Percentiles rank a stretch among this genome's conserved stretches.
phyloP scores from a whole-genome alignment of 257 asterid species.

The Anisodus acutangulus region DNA sequence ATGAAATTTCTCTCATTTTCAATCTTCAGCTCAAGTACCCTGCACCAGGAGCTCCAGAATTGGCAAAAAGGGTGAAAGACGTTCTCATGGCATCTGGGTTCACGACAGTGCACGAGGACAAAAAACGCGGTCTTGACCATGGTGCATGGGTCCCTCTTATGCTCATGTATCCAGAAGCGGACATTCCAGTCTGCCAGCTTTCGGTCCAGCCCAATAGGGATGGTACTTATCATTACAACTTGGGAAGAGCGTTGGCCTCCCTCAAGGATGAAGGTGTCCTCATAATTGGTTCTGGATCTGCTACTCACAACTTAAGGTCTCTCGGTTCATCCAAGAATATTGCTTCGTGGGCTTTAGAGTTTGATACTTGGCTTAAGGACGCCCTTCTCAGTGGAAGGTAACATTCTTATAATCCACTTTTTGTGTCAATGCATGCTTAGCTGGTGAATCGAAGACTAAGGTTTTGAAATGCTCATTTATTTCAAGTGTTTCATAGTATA shows the following conservation, averaged over 20 bases:
- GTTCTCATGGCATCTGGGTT: slow-evolving; percentile 60
- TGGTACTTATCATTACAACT: slow-evolving; percentile 70
- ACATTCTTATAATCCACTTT: slow-evolving; percentile 21
- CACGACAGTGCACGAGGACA: slow-evolving; percentile 56
- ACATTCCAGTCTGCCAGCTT: slow-evolving; percentile 83
- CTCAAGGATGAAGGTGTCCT: slow-evolving; percentile 81
- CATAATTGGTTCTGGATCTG: slow-evolving; percentile 79
- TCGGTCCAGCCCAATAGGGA: slow-evolving; percentile 68
- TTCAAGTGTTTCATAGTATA: neutral
- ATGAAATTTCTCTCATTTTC: neutral
- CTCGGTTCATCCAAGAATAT: slow-evolving; percentile 41
- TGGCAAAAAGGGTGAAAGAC: slow-evolving; percentile 66
- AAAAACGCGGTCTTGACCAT: slow-evolving; percentile 78
- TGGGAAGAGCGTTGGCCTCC: slow-evolving; percentile 75
- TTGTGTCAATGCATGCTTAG: neutral
- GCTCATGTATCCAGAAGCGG: slow-evolving; percentile 88
- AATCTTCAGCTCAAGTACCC: slow-evolving; percentile 64
- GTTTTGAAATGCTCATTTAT: neutral
- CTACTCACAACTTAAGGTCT: slow-evolving; percentile 70
- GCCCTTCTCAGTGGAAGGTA: slow-evolving; percentile 75
- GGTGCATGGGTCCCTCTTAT: slow-evolving; percentile 96
- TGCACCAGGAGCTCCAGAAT: slow-evolving; percentile 78
- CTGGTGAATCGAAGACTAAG: neutral
- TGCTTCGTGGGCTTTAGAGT: slow-evolving; percentile 71
- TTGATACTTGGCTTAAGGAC: slow-evolving; percentile 69